A percentile compares a stretch with the other conserved stretches of the same genome.
phyloP scores from a whole-genome alignment of 164 flowering plant genomes.

The grape (Vitis vinifera) region DNA sequence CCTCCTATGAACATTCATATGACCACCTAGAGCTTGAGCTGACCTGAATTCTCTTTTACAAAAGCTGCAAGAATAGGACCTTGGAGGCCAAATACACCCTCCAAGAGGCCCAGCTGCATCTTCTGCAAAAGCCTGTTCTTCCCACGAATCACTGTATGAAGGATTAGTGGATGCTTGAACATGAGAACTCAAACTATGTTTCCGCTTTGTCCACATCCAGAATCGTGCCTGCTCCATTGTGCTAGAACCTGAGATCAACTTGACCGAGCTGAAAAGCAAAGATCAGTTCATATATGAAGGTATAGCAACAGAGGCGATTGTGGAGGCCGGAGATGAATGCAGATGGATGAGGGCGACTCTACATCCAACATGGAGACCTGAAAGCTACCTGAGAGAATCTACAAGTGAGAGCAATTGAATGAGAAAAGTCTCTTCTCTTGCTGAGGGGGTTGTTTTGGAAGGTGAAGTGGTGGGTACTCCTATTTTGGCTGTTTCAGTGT shows the following conservation, averaged over 20 bases:
- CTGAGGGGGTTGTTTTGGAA: constrained; percentile 9
- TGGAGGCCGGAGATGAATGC: background rate
- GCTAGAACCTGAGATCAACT: background rate
- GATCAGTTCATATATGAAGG: background rate
- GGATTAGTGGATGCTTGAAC: constrained; percentile 14
- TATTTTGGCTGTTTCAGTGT: constrained; percentile 15
- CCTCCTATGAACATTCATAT: constrained; percentile 91
- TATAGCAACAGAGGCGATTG: background rate
- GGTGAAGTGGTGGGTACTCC: constrained; percentile 28
- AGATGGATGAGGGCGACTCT: background rate
- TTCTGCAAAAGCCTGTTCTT: constrained; percentile 90
- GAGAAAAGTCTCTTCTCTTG: constrained; percentile 14
- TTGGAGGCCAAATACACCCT: constrained; percentile 88
- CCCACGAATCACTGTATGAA: constrained; percentile 63
- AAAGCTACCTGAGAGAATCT: constrained; percentile 26
- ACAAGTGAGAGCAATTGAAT: constrained; percentile 9
- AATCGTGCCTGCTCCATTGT: constrained; percentile 52
- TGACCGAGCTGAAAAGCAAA: background rate
- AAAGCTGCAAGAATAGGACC: constrained; percentile 86
- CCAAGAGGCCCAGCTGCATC: constrained; percentile 79
- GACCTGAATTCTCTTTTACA: constrained; percentile 88
- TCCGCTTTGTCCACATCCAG: constrained; percentile 65
- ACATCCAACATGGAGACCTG: constrained; percentile 18
- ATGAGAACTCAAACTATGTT: constrained; percentile 28
- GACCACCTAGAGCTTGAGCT: constrained; percentile 96